phyloP scores from a whole-genome alignment of 78 protist species.

The Dictyostelium citrinum region DNA sequence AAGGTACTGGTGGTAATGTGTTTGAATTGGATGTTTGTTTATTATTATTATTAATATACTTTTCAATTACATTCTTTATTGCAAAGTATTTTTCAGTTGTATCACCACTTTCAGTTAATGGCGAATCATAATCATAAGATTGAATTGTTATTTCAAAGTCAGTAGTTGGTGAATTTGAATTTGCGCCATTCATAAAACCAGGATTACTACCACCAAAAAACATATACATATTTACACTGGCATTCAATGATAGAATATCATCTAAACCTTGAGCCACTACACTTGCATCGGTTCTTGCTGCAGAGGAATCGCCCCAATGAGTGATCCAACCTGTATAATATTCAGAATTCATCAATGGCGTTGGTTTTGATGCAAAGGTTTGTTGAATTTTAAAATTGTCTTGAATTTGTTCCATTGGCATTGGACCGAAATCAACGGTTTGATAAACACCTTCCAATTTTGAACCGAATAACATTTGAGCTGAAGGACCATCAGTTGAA shows the following conservation, averaged over 20 bases:
- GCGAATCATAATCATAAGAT: conserved; percentile 85
- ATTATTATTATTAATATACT: no score
- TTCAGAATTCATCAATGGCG: conserved; percentile 65
- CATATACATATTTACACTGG: conserved; percentile 82
- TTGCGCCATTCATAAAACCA: conserved; percentile 78
- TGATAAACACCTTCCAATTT: conserved; percentile 9
- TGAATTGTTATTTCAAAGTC: conserved; percentile 61
- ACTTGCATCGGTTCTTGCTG: not conserved
- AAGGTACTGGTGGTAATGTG: conserved; percentile 13
- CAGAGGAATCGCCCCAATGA: conserved; percentile 42
- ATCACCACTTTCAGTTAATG: conserved; percentile 76
- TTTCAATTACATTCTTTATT: not conserved
- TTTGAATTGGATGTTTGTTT: not conserved
- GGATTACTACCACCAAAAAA: conserved; percentile 82
- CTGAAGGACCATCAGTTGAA: conserved; percentile 17
- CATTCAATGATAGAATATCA: conserved; percentile 21
- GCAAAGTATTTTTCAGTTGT: conserved; percentile 34
- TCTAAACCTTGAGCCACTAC: conserved; percentile 25
- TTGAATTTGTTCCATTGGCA: not conserved
- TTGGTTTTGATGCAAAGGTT: not conserved
- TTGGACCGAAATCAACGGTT: conserved; percentile 44
- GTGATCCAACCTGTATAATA: conserved; percentile 73
- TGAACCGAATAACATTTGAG: not conserved
- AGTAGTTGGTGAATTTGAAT: not conserved
- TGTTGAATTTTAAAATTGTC: not conserved